Base-by-base conservation (phyloP, 495 filamentous ascomycete genomes). In the Penicillium ochrochloron region DNA sequence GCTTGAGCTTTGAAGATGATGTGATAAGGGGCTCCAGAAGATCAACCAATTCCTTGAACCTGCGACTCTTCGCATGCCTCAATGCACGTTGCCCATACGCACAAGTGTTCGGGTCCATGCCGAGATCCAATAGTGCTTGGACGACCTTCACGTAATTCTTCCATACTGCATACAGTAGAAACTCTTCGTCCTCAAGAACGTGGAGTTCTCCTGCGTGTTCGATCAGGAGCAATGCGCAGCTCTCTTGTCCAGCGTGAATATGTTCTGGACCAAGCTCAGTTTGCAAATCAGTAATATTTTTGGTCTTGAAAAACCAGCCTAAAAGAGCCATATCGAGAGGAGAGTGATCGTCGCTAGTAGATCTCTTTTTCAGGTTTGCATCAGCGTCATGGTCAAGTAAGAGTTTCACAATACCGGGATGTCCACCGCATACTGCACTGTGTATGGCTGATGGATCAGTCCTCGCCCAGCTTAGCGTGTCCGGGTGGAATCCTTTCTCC, bases 221-320 rank as follows among this genome's bases (percentile, higher is more conserved):
- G 25, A 52, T 31, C 48, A 52, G 25, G 21, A 52, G 48, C 48
- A 52, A 31, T 52, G 48, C 48, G 12, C 23, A 52, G 21, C 31
- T 12, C 8, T 52, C 25, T 29, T 29, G 12, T 3, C 48, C 48
- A 5, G 1, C 11, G 7, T 0, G 42, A 46, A 46, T 23, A 21
- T 19, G 7, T 15, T 21, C 19, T 12, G 0, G 8, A 17, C 42
- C 42, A 23, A 46, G 42, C 37, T 11, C 3, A 15, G 6, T 4
- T 14, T 39, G 6, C 37, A 39, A 39, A 2, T 39, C 10, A 11
- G 1, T n/a, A n/a, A n/a, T n/a, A n/a, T n/a, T n/a, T n/a, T n/a
- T n/a, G n/a, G n/a, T n/a, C n/a, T n/a, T n/a, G n/a, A n/a, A n/a
- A n/a, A n/a, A n/a, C n/a, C n/a, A n/a, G n/a, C n/a, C n/a, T n/a